Conservation (phyloP, 2,329 filamentous ascomycete genomes). For the Trichoderma lentiforme region DNA sequence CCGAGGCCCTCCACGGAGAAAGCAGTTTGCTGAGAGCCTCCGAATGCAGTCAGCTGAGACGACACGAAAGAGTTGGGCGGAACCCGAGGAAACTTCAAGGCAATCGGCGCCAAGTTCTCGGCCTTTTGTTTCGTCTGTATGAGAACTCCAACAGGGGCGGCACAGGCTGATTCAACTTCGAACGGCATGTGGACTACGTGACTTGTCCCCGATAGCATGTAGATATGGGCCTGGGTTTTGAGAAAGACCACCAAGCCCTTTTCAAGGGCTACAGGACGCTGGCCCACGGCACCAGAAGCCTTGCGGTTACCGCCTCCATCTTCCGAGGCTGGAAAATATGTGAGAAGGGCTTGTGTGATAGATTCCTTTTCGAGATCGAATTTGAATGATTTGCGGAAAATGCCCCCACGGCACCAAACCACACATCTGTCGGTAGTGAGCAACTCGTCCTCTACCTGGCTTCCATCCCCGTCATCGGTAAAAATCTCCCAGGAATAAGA, state of each 20-base stretch:
- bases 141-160: constrained; percentile 77
- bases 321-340: constrained; percentile 66
- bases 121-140: constrained; percentile 72
- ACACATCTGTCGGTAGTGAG: constrained; percentile 72
- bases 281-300: constrained; percentile 7
- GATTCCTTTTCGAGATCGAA: constrained; percentile 84
- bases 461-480: constrained; percentile 38
- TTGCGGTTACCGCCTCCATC: constrained; percentile 28
- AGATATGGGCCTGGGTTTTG: constrained; percentile 88
- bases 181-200: constrained; percentile 93
- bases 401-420: constrained; percentile 82
- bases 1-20: constrained; percentile 58
- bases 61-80: constrained; percentile 83
- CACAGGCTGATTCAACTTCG: constrained; percentile 82
- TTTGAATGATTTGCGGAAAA: constrained; percentile 80
- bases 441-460: constrained; percentile 69
- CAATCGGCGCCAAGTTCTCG: constrained; percentile 48
- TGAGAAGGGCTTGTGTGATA: constrained; percentile 81
- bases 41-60: constrained; percentile 57
- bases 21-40: constrained; percentile 48
- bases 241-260: constrained; percentile 86
- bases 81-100: constrained; percentile 57
- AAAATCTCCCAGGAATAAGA: constrained; percentile 74
- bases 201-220: constrained; percentile 81
- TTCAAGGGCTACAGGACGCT: constrained; percentile 37